Evolutionary conservation across 148 eudicot genomes (phyloP).

Genomic region (Rhododendron vialii): DNA sequence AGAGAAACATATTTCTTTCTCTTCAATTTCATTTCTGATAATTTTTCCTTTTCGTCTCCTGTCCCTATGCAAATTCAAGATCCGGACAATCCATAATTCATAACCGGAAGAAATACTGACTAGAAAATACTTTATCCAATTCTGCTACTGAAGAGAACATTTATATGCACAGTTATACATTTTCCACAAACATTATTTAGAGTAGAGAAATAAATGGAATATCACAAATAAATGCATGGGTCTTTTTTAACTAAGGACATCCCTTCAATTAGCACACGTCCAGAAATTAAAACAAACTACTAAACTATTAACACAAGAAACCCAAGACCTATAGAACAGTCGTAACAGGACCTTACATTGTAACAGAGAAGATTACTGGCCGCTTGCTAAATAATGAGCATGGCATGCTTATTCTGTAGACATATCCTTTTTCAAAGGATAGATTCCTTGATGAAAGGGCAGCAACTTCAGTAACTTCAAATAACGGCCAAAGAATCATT

Average conservation of each 20-base stretch:
- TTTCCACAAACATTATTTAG: not conserved
- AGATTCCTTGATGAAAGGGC: not conserved
- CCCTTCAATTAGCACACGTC: not conserved
- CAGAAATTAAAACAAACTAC: not conserved
- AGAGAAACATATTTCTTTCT: not conserved
- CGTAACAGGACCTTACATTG: not conserved
- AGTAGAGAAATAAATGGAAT: not conserved
- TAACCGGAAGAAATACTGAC: not conserved
- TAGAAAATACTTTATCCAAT: not conserved
- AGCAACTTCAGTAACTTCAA: conserved; percentile 3
- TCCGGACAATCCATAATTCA: not conserved
- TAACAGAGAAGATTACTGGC: not conserved
- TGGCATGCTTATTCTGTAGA: not conserved
- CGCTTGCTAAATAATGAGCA: not conserved
- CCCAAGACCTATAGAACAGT: not conserved
- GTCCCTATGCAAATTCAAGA: not conserved
- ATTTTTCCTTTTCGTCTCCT: not conserved
- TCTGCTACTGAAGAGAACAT: not conserved
- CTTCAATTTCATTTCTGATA: not conserved
- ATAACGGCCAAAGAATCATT: not conserved
- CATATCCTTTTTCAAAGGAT: not conserved
- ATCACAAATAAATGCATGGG: not conserved
- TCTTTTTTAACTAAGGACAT: not conserved
- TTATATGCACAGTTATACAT: not conserved
- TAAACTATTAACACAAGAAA: not conserved